Evolutionary conservation across 2,329 filamentous ascomycete genomes (phyloP).

Genomic region (Curvularia spicifera): DNA sequence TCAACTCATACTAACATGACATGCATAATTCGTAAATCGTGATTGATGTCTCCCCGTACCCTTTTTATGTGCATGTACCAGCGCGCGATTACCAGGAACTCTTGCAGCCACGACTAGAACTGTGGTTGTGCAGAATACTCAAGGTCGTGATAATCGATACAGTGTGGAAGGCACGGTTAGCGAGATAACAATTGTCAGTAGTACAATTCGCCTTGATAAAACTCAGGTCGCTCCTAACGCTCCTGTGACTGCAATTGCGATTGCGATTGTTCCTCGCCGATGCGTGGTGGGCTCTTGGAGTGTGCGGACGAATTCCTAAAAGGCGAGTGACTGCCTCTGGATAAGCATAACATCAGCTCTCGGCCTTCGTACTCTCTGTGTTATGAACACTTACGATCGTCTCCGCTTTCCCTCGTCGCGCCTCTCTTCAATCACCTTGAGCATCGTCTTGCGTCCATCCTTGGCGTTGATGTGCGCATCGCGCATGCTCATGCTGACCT

Average conservation of each 20-base stretch:
- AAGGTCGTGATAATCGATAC: neutral
- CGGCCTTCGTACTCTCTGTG: neutral
- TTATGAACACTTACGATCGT: constrained; percentile 69
- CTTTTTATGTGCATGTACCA: neutral
- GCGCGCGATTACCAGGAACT: neutral
- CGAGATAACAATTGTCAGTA: neutral
- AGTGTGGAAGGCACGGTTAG: neutral
- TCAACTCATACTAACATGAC: constrained; percentile 5
- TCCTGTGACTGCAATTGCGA: constrained; percentile 30
- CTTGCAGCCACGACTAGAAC: neutral
- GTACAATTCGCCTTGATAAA: neutral
- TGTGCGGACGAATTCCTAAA: constrained; percentile 39
- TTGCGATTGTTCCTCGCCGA: constrained; percentile 46
- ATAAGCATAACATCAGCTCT: neutral
- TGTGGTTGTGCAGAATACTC: neutral
- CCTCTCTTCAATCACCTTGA: constrained; percentile 84
- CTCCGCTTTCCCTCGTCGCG: constrained; percentile 86
- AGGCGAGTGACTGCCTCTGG: constrained; percentile 45
- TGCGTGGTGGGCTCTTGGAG: constrained; percentile 48
- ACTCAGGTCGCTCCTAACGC: constrained; percentile 9
- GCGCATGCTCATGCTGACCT: constrained; percentile 92
- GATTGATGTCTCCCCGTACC: neutral
- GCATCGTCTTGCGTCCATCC: constrained; percentile 86
- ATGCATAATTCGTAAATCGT: constrained; percentile 13
- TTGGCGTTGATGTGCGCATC: constrained; percentile 82